A percentile compares a stretch with the other conserved stretches of the same genome.
phyloP scores from a whole-genome alignment of 495 filamentous ascomycete species.

The Penicillium angulare region DNA sequence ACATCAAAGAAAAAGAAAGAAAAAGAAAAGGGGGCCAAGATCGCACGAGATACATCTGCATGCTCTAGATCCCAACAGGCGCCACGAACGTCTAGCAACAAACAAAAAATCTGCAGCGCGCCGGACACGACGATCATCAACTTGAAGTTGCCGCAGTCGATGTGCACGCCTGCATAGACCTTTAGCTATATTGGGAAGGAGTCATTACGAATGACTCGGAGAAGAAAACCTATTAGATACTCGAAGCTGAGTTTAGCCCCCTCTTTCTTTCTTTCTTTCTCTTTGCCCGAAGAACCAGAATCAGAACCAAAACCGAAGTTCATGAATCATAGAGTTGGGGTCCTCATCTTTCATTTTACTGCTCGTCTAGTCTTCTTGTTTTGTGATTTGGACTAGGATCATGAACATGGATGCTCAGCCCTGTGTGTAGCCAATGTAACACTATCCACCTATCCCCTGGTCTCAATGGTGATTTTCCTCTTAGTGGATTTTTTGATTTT shows the following conservation, averaged over 20 bases:
- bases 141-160: too few species aligned
- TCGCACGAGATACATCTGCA: not conserved
- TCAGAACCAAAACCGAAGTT: too few species aligned
- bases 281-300: not conserved
- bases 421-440: not conserved
- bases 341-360: too few species aligned
- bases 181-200: not conserved
- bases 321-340: too few species aligned
- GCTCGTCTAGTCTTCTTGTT: not conserved
- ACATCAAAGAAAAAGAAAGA: not conserved
- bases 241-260: too few species aligned
- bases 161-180: not conserved
- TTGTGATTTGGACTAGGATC: not conserved
- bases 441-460: not conserved
- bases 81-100: constrained; percentile 10
- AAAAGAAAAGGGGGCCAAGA: not conserved
- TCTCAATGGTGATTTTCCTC: too few species aligned
- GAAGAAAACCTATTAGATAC: too few species aligned
- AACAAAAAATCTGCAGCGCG: not conserved
- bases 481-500: too few species aligned
- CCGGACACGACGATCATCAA: not conserved
- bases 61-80: not conserved
- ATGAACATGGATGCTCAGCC: not conserved
- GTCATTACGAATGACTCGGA: too few species aligned
- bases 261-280: not conserved